Percentiles rank a stretch among this genome's conserved stretches.
phyloP scores from a whole-genome alignment of 2,329 filamentous ascomycete genomes.

The Diaporthe longicolla region DNA sequence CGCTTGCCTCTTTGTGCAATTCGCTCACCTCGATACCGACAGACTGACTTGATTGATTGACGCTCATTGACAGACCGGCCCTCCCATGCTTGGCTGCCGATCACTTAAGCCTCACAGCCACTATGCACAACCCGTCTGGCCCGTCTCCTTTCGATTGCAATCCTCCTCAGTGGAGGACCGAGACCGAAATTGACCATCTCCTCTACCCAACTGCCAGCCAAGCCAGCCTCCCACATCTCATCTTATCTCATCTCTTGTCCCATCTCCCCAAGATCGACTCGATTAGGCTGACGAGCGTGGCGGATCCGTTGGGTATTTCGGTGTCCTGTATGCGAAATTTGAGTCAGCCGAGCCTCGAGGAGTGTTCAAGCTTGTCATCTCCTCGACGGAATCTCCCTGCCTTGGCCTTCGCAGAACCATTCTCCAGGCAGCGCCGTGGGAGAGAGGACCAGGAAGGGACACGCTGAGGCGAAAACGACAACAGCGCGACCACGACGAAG shows the following conservation, averaged over 20 bases:
- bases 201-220: neutral
- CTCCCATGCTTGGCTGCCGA: neutral
- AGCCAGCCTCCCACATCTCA: neutral
- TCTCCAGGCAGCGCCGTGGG: neutral
- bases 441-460: neutral
- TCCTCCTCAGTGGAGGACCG: neutral
- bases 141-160: neutral
- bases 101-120: constrained; percentile 10
- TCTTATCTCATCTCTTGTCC: neutral
- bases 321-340: constrained; percentile 25
- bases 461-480: neutral
- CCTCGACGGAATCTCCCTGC: constrained; percentile 5
- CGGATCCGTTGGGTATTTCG: constrained; percentile 25
- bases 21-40: neutral
- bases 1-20: constrained; percentile 15
- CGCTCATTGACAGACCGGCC: neutral
- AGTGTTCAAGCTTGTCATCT: neutral
- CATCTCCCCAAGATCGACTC: neutral
- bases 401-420: neutral
- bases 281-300: neutral
- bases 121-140: neutral
- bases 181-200: constrained; percentile 4
- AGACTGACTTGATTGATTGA: neutral
- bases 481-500: no score
- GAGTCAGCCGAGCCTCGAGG: constrained; percentile 1